These are phyloP conservation scores for Monilinia laxa DNA, from an alignment of 2,329 filamentous ascomycete genomes.

Conservation along the genomic window DNA sequence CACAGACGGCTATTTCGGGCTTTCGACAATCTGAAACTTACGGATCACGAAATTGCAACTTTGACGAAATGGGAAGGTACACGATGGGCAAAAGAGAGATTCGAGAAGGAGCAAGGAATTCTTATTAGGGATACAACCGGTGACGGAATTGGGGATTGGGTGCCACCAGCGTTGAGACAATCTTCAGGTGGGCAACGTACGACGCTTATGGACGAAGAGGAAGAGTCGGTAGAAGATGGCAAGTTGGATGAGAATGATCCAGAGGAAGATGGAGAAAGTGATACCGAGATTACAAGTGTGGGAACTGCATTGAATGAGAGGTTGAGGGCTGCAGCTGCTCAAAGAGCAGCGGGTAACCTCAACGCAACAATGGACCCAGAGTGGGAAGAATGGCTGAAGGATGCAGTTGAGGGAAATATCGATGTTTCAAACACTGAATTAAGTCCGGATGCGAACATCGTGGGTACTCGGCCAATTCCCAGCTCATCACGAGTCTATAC, in stretches of 20 bases:
- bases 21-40: slow-evolving; percentile 69
- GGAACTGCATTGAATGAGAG: slow-evolving; percentile 63
- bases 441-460: slow-evolving; percentile 38
- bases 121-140: slow-evolving; percentile 69
- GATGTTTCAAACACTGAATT: slow-evolving; percentile 44
- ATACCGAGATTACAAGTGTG: slow-evolving; percentile 56
- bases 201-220: slow-evolving; percentile 34
- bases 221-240: slow-evolving; percentile 42
- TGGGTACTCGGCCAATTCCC: slow-evolving; percentile 41
- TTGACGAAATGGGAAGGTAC: slow-evolving; percentile 83
- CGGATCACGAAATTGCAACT: slow-evolving; percentile 65
- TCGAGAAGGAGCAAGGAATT: slow-evolving; percentile 71
- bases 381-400: slow-evolving; percentile 74
- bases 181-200: slow-evolving; percentile 27
- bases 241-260: slow-evolving; percentile 40
- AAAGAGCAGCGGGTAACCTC: slow-evolving; percentile 59
- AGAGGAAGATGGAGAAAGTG: slow-evolving; percentile 51
- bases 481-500: slow-evolving; percentile 19
- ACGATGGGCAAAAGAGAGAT: slow-evolving; percentile 78
- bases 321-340: slow-evolving; percentile 62
- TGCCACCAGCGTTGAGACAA: slow-evolving; percentile 46
- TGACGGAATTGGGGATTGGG: slow-evolving; percentile 65
- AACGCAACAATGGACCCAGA: slow-evolving; percentile 64
- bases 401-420: slow-evolving; percentile 63
- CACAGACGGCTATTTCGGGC: slow-evolving; percentile 74